Base-by-base conservation (phyloP, 1,139 yeast genomes). In the Pichia sp. region DNA sequence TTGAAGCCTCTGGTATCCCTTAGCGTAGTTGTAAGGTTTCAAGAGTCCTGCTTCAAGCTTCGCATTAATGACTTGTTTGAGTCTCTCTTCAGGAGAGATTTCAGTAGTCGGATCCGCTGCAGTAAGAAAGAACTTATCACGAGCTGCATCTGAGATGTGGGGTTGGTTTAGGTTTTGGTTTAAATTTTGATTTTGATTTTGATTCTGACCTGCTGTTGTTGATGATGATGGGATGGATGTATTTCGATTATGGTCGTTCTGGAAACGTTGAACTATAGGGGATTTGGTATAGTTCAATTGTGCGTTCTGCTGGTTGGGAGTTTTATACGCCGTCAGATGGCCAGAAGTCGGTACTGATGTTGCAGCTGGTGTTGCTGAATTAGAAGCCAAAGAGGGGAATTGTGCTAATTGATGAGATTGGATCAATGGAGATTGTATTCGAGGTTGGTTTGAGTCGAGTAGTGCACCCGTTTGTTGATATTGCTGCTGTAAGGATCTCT, bases 71-170 rank as follows among this genome's bases (percentile, higher is more conserved):
- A 91, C 97, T 55, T 87, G 94, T 52, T 86, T 86, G 49, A 91
- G 67, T 46, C 96, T 70, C 53, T 88, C 97, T 56, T 88, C 97
- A 0, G 97, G 96, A 0, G 95, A 84, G 27, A 84, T 82, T 50
- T 86, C 96, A 0, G 93, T 86, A 0, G 95, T 83, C 1, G 98
- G 98, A 55, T 91, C 97, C 0, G 97, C 97, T 0, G 98, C 97
- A 0, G 97, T 88, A 37, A 91, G 64, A 63, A 91, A 88, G 60
- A 91, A 91, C 60, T 87, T 87, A 56, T 88, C 97, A 47, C 88
- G 70, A 1, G 96, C 95, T 2, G 93, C 79, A 47, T 80, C 91
- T 0, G 84, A 76, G 9, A 77, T 68, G 25, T 69, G 67, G 0
- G 80, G 79, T n/a, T n/a, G n/a, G n/a, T n/a, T n/a, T n/a, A n/a